Base-by-base conservation (phyloP, 1,284 basidiomycete species). In the Abortiporus biennis region DNA sequence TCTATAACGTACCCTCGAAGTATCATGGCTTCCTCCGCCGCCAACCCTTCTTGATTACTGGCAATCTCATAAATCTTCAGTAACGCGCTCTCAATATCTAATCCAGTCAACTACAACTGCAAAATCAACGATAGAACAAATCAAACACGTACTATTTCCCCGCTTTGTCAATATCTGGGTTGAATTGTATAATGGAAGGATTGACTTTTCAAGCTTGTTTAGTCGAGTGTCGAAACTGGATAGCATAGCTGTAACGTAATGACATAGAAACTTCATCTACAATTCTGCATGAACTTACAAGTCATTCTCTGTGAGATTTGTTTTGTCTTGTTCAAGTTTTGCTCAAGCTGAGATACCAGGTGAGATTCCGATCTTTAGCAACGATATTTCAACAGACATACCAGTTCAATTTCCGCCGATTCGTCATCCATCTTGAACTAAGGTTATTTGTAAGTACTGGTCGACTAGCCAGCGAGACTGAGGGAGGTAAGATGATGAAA, bases 381-480 rank as follows among this genome's bases (percentile, higher is more conserved):
- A n/a, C n/a, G 27, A 9, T 8, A 29, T 29, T 29, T 9, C 27
- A 29, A 29, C n/a, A 16, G 15, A 3, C 68, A 46, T 61, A 84
- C 82, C 53, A 85, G 72, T 63, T 85, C 83, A 38, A 85, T 85
- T 56, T 85, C 83, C 36, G 83, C 82, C 0, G 78, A 76, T 55
- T 86, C 83, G 50, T 85, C 82, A 57, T 86, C 83, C 83, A 86
- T 86, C n/a, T n/a, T n/a, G n/a, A n/a, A n/a, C n/a, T n/a, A n/a
- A n/a, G n/a, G n/a, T n/a, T n/a, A n/a, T n/a, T n/a, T n/a, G n/a
- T n/a, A n/a, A n/a, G n/a, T n/a, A n/a, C n/a, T n/a, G n/a, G n/a
- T n/a, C n/a, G n/a, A n/a, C n/a, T n/a, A n/a, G n/a, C n/a, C n/a
- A n/a, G n/a, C n/a, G n/a, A n/a, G n/a, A n/a, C n/a, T n/a, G n/a